Evolutionary conservation across 345 rosid species (phyloP).

Genomic region (Raphanus sativus): DNA sequence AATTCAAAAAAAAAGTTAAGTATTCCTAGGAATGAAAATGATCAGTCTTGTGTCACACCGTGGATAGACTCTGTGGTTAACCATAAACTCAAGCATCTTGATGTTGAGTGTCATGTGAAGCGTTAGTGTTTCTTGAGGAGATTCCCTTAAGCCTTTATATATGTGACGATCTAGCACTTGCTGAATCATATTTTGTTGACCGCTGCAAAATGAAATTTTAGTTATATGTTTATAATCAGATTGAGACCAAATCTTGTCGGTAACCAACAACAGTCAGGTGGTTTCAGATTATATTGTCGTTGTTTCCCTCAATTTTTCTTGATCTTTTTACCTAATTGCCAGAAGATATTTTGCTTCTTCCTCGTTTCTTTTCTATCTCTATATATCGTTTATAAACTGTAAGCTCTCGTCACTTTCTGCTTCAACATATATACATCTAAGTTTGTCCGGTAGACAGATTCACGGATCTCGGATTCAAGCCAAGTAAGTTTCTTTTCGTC

Average conservation of each 20-base stretch:
- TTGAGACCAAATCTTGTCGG: slow-evolving; percentile 23
- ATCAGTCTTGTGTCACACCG: neutral
- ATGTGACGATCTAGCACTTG: neutral
- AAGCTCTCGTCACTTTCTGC: neutral
- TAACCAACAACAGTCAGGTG: slow-evolving; percentile 17
- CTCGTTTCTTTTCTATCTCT: neutral
- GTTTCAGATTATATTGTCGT: neutral
- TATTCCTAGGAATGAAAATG: neutral
- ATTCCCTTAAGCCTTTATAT: neutral
- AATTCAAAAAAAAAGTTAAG: too few species aligned
- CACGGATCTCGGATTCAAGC: neutral
- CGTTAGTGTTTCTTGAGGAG: neutral
- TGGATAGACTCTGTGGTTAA: neutral
- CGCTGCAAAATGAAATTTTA: neutral
- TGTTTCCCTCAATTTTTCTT: neutral
- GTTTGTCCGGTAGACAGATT: neutral
- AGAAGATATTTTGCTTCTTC: slow-evolving; percentile 12
- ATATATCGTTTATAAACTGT: neutral
- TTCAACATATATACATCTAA: neutral
- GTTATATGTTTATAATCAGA: neutral
- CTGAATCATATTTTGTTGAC: neutral
- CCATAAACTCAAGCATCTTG: neutral
- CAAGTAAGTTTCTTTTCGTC: slow-evolving; percentile 5
- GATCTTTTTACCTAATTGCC: slow-evolving; percentile 9
- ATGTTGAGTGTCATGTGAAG: neutral